A percentile compares a stretch with the other conserved stretches of the same genome.
These are phyloP conservation scores for Trichoderma atroviride DNA, from an alignment of 2,329 filamentous ascomycete species.

Conservation along the genomic window DNA sequence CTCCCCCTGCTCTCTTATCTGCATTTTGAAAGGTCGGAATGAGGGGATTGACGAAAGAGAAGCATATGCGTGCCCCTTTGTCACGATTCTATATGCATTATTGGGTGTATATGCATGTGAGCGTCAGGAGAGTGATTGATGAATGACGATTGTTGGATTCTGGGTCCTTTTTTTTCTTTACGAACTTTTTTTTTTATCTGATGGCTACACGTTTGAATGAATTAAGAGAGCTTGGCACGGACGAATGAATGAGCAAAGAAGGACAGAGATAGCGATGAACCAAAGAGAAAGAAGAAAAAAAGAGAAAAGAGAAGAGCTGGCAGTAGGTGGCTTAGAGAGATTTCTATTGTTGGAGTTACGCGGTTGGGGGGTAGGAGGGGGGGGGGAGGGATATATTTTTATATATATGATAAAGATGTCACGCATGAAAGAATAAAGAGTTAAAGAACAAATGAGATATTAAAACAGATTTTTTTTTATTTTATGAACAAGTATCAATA, in stretches of 20 bases:
- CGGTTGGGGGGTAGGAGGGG: too few relatives aligned
- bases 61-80: too few relatives aligned
- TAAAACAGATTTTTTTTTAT: conserved; percentile 7
- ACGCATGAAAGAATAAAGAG: conserved; percentile 25
- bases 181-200: not conserved
- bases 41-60: conserved; percentile 10
- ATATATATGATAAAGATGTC: conserved; percentile 25
- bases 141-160: conserved; percentile 30
- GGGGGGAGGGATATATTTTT: conserved; percentile 3
- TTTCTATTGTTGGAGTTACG: conserved; percentile 17
- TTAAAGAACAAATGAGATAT: conserved; percentile 16
- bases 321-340: not conserved
- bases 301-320: not conserved
- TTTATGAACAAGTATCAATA: not conserved
- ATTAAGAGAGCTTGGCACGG: not conserved
- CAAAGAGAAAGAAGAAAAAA: not conserved
- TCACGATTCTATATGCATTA: too few relatives aligned
- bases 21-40: conserved; percentile 24
- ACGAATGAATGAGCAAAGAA: conserved; percentile 16
- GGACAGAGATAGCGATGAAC: conserved; percentile 11
- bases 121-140: conserved; percentile 22
- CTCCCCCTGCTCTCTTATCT: conserved; percentile 15
- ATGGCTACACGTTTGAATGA: conserved; percentile 11
- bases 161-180: conserved; percentile 29
- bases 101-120: conserved; percentile 1